A percentile compares a stretch with the other conserved stretches of the same genome.
These are phyloP conservation scores for Daldinia concentrica DNA, from an alignment of 495 filamentous ascomycete species.

Conservation along the genomic window DNA sequence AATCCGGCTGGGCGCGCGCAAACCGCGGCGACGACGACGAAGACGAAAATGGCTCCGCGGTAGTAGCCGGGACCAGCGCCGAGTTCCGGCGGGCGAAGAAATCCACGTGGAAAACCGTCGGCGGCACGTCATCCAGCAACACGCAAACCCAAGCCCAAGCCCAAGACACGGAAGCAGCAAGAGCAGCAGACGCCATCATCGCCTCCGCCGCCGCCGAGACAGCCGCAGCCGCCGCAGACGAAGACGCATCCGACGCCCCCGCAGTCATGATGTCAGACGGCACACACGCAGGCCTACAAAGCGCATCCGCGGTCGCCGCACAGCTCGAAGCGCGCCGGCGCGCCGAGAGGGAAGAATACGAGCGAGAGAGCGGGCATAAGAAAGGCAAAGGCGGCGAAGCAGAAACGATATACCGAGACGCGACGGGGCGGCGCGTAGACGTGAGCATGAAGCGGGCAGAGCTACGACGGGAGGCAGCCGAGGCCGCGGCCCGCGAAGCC, in stretches of 20 bases:
- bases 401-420: constrained; percentile 94
- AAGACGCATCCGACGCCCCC: constrained; percentile 43
- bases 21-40: constrained; percentile 56
- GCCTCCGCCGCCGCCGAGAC: constrained; percentile 74
- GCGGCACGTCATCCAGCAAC: constrained; percentile 55
- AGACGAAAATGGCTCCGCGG: constrained; percentile 49
- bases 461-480: constrained; percentile 74
- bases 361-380: constrained; percentile 36
- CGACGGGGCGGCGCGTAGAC: constrained; percentile 89
- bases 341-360: constrained; percentile 58
- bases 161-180: constrained; percentile 61
- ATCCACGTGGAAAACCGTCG: constrained; percentile 79
- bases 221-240: constrained; percentile 59
- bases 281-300: constrained; percentile 85
- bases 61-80: constrained; percentile 63
- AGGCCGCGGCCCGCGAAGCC: constrained; percentile 70
- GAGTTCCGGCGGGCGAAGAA: constrained; percentile 84
- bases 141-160: neutral
- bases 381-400: constrained; percentile 48
- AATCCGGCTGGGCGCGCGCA: constrained; percentile 67
- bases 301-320: constrained; percentile 77
- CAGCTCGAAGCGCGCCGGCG: constrained; percentile 67
- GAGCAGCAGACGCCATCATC: constrained; percentile 83
- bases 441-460: constrained; percentile 90
- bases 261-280: constrained; percentile 81